phyloP scores from a whole-genome alignment of 1,139 yeast genomes.

The Hyphopichia khmerensis region DNA sequence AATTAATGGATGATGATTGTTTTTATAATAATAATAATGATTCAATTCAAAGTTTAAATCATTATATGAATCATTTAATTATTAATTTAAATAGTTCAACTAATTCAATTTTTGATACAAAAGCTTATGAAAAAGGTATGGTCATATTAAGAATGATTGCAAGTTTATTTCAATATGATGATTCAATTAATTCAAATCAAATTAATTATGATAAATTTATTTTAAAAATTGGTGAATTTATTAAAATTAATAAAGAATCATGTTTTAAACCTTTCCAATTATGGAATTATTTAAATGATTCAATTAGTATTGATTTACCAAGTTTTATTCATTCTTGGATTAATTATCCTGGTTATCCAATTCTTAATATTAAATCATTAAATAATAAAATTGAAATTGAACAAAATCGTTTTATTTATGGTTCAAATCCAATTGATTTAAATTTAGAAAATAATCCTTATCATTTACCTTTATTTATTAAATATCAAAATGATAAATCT shows the following conservation, averaged over 20 bases:
- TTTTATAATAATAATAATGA: slow-evolving; percentile 20
- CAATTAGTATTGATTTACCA: slow-evolving; percentile 30
- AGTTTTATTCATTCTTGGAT: slow-evolving; percentile 59
- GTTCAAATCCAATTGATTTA: slow-evolving; percentile 20
- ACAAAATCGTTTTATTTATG: slow-evolving; percentile 52
- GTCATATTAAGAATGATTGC: slow-evolving; percentile 56
- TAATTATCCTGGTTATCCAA: slow-evolving; percentile 58
- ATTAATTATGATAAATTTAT: slow-evolving; percentile 28
- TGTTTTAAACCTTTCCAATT: slow-evolving; percentile 55
- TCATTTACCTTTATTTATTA: slow-evolving; percentile 54
- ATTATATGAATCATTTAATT: slow-evolving; percentile 26
- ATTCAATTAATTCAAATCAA: slow-evolving; percentile 13
- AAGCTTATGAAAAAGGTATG: slow-evolving; percentile 66
- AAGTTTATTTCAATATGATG: slow-evolving; percentile 38
- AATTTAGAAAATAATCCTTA: slow-evolving; percentile 45
- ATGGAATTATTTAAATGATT: slow-evolving; percentile 45
- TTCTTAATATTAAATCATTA: slow-evolving; percentile 37
- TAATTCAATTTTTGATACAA: slow-evolving; percentile 44
- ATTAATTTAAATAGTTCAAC: slow-evolving; percentile 43
- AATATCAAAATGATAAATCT: slow-evolving; percentile 22
- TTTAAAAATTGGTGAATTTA: slow-evolving; percentile 40
- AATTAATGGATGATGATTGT: slow-evolving; percentile 42
- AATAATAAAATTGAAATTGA: slow-evolving; percentile 33
- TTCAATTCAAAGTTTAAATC: slow-evolving; percentile 21
- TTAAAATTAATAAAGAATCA: slow-evolving; percentile 32